Evolutionary conservation across 345 rosid species (phyloP).

Genomic region (Diplotaxis tenuifolia): DNA sequence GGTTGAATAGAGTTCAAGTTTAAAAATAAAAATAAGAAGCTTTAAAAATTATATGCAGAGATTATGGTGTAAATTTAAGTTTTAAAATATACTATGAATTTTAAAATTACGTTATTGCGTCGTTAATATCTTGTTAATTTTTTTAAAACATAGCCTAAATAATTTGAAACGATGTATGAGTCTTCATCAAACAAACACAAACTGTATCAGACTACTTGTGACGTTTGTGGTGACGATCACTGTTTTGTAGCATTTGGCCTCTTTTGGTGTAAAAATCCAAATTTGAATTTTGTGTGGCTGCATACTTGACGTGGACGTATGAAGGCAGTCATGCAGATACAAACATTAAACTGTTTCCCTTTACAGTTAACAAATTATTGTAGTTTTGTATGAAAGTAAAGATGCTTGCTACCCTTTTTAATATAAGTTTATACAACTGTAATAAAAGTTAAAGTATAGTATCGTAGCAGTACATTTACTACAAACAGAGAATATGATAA

Average conservation of each 20-base stretch:
- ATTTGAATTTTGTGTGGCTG: neutral
- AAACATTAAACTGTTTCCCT: neutral
- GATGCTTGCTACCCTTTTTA: neutral
- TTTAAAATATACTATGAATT: too few relatives aligned
- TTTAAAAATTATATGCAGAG: too few relatives aligned
- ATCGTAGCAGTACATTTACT: too few relatives aligned
- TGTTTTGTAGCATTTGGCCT: neutral
- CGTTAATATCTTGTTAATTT: too few relatives aligned
- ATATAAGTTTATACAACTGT: too few relatives aligned
- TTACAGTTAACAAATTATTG: neutral
- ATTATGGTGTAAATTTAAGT: too few relatives aligned
- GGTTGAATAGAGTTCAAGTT: too few relatives aligned
- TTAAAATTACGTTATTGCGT: too few relatives aligned
- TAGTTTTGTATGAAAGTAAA: neutral
- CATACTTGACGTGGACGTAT: slow-evolving; percentile 5
- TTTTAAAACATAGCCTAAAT: too few relatives aligned
- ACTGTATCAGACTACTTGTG: slow-evolving; percentile 2
- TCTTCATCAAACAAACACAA: neutral
- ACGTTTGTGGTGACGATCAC: slow-evolving; percentile 25
- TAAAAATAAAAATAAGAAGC: too few relatives aligned
- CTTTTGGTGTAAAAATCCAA: neutral
- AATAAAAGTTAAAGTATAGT: too few relatives aligned
- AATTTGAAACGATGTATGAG: neutral
- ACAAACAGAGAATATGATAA: neutral
- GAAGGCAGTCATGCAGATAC: neutral